Evolutionary conservation across 176 grass and related monocot species (phyloP), one percentile per base, ranked within the genome.

Genomic region (Carex scoparia): DNA sequence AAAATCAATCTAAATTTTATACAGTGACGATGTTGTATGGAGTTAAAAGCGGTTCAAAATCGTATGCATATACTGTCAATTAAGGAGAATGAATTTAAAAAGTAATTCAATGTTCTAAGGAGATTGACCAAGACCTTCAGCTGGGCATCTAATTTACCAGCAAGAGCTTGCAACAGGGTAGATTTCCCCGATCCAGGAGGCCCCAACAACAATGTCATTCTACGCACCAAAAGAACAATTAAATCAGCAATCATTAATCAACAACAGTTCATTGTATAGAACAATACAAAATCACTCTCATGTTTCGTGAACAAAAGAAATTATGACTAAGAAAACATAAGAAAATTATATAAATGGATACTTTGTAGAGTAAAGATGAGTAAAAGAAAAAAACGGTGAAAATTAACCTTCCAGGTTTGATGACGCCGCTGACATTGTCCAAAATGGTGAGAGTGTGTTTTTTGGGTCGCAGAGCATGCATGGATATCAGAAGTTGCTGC

Each of bases 181-280:
- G 94, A 84, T 76, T 95, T 93, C 67, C 91, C 94, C 74, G 94
- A 95, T 83, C 78, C 86, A 57, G 91, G 91, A 85, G 94, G 91
- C 18, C 94, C 94, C 58, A 95, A 60, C 32, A 95, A 82, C 79
- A 95, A 77, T 58, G 94, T 95, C 91, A 95, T 95, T 86, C 94
- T 95, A 51, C 10, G 23, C 19, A 77, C 49, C 18, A 56, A 56
- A 76, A 59, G 56, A 79, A 46, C 49, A 3, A 59, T 73, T 18
- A 12, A 35, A 85, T 9, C 16, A 13, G 62, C 66, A 54, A 79
- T 7, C 69, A 38, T 5, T 10, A 63, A 56, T n/a, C 10, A 5
- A 86, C 65, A 16, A 16, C 40, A 49, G 60, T 71, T 63, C 28
- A 66, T 27, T 10, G 53, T 3, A 38, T 61, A 63, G 60, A 86